Percentiles rank a stretch among this genome's conserved stretches.
These are phyloP conservation scores for Penicillium sp. DNA, from an alignment of 2,329 filamentous ascomycete species.

Conservation along the genomic window DNA sequence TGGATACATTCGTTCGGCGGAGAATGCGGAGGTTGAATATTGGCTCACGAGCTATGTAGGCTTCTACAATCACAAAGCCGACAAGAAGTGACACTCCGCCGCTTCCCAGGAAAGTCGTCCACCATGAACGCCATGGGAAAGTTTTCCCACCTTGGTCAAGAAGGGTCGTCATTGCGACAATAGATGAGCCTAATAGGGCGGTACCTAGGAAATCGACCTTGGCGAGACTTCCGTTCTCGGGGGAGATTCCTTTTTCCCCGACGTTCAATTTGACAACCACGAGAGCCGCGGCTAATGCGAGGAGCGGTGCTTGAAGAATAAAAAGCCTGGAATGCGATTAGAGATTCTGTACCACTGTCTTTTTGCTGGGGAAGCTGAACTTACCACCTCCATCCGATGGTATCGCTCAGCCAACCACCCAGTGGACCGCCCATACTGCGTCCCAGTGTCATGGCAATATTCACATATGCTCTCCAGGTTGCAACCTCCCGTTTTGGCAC, in stretches of 20 bases:
- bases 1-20: conserved; percentile 29
- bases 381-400: conserved; percentile 65
- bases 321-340: conserved; percentile 25
- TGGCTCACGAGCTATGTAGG: conserved; percentile 33
- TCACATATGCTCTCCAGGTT: conserved; percentile 52
- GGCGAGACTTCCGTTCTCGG: conserved; percentile 32
- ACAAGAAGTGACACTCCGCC: conserved; percentile 16
- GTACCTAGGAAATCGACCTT: conserved; percentile 62
- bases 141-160: conserved; percentile 52
- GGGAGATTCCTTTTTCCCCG: neutral
- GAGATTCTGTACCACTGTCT: neutral
- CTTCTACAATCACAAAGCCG: conserved; percentile 34
- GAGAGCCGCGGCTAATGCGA: conserved; percentile 37
- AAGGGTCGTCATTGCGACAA: conserved; percentile 47
- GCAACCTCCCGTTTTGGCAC: conserved; percentile 52
- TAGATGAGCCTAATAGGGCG: conserved; percentile 44
- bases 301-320: conserved; percentile 29
- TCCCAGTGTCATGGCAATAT: conserved; percentile 52
- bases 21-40: conserved; percentile 40
- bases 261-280: conserved; percentile 46
- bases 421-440: conserved; percentile 54
- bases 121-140: conserved; percentile 33
- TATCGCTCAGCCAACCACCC: conserved; percentile 62
- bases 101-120: conserved; percentile 19
- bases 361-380: neutral